Conservation (phyloP, 1,139 yeast genomes). For the Saccharomyces hybrid region DNA sequence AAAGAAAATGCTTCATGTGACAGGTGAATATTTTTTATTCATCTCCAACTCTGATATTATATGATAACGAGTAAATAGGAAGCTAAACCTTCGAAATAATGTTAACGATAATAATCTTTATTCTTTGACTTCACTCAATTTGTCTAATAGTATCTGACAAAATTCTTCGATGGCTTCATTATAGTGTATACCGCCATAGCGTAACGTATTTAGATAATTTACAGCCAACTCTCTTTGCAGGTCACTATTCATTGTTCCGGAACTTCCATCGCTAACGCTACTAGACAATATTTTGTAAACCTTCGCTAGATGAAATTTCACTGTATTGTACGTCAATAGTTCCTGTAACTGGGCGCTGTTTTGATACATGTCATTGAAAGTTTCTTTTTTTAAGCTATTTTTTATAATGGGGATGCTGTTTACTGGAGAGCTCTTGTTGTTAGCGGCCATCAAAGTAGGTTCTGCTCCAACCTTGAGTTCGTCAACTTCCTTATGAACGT, state of each 20-base stretch:
- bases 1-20: too few species aligned
- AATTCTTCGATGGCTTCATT: slow-evolving; percentile 34
- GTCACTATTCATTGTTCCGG: slow-evolving; percentile 18
- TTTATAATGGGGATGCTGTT: too few species aligned
- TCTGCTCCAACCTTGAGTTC: too few species aligned
- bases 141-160: slow-evolving; percentile 19
- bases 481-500: slow-evolving; percentile 25
- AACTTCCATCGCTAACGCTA: slow-evolving; percentile 14
- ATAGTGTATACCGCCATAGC: slow-evolving; percentile 31
- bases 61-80: too few species aligned
- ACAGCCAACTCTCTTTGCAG: slow-evolving; percentile 26
- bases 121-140: slow-evolving; percentile 2
- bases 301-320: slow-evolving; percentile 30
- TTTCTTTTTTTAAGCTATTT: too few species aligned
- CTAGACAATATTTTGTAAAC: slow-evolving; percentile 26
- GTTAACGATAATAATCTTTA: neutral
- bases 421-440: neutral
- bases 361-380: too few species aligned
- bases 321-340: slow-evolving; percentile 30
- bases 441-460: too few species aligned
- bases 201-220: slow-evolving; percentile 30
- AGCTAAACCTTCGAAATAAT: too few species aligned
- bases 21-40: too few species aligned
- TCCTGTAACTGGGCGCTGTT: slow-evolving; percentile 21
- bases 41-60: too few species aligned